These are phyloP conservation scores for Chrysanthemum lavandulifolium DNA, from an alignment of 129 eudicot genomes.

Conservation along the genomic window DNA sequence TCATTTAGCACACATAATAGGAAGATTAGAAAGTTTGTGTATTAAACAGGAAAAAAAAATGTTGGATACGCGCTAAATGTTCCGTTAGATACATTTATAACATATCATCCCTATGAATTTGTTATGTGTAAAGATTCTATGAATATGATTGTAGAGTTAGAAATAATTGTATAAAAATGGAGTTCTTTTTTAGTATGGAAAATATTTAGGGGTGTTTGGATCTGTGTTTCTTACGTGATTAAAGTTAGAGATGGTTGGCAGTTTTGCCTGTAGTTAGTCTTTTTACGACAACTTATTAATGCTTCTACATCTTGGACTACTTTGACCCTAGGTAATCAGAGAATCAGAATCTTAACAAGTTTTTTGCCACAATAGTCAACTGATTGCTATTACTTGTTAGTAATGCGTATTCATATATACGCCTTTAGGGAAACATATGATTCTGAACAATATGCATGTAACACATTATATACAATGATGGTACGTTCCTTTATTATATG, in stretches of 20 bases:
- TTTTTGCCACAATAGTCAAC: background rate
- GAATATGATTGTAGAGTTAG: no score
- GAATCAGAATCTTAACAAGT: background rate
- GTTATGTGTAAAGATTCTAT: no score
- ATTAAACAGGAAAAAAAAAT: no score
- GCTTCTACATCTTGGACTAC: background rate
- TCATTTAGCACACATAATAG: no score
- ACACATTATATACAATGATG: background rate
- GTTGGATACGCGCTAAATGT: no score
- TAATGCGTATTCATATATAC: background rate
- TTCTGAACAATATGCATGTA: slow-evolving; percentile 1
- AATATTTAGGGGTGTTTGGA: no score
- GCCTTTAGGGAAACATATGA: background rate
- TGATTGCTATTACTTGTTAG: background rate
- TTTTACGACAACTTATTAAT: background rate
- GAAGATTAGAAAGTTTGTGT: no score
- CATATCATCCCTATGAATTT: no score
- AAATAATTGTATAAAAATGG: no score
- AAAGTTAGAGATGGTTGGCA: background rate
- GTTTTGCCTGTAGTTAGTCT: background rate
- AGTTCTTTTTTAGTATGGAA: no score
- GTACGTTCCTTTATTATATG: background rate
- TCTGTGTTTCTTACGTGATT: no score
- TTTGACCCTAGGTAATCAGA: background rate
- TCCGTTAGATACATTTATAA: no score